Percentiles rank a stretch among this genome's conserved stretches.
Evolutionary conservation across 192 early-diverging fungal species (phyloP).

Genomic region (Hyaloraphidium curvatum): DNA sequence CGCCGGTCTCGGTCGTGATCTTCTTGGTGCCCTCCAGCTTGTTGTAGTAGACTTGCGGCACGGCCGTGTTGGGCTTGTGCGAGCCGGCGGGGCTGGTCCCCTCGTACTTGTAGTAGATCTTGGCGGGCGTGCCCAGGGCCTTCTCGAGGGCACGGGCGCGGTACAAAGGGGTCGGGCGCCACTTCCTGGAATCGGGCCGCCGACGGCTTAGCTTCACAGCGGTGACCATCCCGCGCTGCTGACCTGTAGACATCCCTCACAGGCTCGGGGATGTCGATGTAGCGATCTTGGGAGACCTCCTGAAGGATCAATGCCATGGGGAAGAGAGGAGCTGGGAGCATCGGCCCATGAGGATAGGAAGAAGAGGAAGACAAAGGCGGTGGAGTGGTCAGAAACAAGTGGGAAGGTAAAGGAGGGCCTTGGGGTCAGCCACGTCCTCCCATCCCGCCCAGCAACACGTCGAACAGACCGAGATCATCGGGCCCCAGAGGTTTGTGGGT

Average conservation of each 20-base stretch:
- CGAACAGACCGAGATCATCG: no score
- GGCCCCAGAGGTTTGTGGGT: not conserved
- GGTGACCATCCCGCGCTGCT: no score
- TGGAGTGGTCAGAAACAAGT: no score
- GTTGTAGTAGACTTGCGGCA: conserved; percentile 3
- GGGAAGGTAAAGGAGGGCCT: no score
- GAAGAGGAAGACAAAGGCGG: no score
- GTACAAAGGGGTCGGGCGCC: not conserved
- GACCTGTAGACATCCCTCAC: not conserved
- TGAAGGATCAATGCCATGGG: not conserved
- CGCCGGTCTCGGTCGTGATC: not conserved
- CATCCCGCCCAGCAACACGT: no score
- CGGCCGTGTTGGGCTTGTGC: conserved; percentile 2
- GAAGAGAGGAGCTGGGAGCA: not conserved
- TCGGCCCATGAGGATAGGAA: no score
- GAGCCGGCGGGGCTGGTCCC: not conserved
- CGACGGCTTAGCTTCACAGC: no score
- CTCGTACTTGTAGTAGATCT: conserved; percentile 5
- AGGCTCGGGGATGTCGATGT: not conserved
- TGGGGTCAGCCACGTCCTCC: no score
- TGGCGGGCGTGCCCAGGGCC: not conserved
- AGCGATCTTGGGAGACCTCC: not conserved
- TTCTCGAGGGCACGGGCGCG: not conserved
- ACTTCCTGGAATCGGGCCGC: no score
- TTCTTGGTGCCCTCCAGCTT: not conserved